These are phyloP conservation scores for Metschnikowia matae DNA, from an alignment of 805 yeast genomes.

Conservation along the genomic window DNA sequence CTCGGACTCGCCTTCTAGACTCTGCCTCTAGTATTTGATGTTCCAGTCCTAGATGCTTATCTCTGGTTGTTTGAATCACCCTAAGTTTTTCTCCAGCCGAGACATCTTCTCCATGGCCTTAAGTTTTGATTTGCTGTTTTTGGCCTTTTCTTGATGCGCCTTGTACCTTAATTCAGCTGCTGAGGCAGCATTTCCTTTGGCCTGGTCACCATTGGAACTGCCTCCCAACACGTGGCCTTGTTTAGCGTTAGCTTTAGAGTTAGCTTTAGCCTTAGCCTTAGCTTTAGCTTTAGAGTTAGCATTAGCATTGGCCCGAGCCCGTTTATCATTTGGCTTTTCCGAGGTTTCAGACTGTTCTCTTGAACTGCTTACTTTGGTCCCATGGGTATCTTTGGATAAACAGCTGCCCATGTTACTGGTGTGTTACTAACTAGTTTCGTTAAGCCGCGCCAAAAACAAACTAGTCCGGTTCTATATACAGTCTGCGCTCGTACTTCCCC, in stretches of 20 bases:
- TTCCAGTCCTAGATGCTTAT: too few species aligned
- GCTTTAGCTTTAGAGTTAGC: too few species aligned
- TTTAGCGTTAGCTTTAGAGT: not conserved
- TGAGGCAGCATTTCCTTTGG: constrained; percentile 33
- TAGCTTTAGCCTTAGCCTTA: too few species aligned
- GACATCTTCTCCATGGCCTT: constrained; percentile 29
- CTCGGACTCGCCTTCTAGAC: too few species aligned
- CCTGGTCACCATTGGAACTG: not conserved
- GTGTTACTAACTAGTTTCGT: not conserved
- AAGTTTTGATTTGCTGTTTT: constrained; percentile 28
- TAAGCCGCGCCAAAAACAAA: not conserved
- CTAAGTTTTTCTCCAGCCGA: constrained; percentile 24
- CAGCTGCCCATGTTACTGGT: constrained; percentile 18
- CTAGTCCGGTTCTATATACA: not conserved
- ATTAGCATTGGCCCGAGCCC: not conserved
- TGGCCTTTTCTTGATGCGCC: constrained; percentile 24
- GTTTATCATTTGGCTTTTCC: too few species aligned
- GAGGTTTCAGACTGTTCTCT: not conserved
- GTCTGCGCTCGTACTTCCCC: not conserved
- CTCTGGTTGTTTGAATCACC: not conserved
- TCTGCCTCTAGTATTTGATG: too few species aligned
- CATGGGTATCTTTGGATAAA: constrained; percentile 11
- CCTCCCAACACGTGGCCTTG: constrained; percentile 1
- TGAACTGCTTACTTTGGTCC: not conserved
- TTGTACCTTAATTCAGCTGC: constrained; percentile 38